phyloP scores from a whole-genome alignment of 345 rosid genomes.

The Hibiscus mutabilis region DNA sequence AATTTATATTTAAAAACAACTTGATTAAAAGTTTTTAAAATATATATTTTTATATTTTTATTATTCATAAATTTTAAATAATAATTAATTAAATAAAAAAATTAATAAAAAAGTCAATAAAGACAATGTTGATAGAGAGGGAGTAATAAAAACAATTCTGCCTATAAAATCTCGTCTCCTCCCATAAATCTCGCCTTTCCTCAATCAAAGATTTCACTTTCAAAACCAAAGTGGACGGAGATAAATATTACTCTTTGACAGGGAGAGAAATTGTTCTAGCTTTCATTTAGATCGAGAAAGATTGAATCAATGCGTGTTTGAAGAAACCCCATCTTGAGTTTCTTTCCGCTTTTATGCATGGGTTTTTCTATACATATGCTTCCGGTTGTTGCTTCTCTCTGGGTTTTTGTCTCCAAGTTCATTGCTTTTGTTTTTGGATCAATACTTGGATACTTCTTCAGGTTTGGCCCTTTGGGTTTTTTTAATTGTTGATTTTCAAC shows the following conservation, averaged over 20 bases:
- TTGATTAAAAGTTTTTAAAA: too few species aligned
- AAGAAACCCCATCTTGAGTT: conserved; percentile 29
- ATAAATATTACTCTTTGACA: neutral
- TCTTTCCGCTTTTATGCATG: conserved; percentile 18
- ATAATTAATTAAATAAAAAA: too few species aligned
- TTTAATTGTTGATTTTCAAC: neutral
- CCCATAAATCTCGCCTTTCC: conserved; percentile 13
- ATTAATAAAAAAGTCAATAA: too few species aligned
- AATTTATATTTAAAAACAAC: too few species aligned
- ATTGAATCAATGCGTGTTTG: conserved; percentile 7
- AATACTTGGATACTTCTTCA: conserved; percentile 23
- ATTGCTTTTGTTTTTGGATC: conserved; percentile 29
- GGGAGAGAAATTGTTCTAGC: neutral
- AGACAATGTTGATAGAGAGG: too few species aligned
- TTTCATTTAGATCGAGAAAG: conserved; percentile 1
- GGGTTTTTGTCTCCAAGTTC: conserved; percentile 47
- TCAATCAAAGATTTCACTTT: conserved; percentile 23
- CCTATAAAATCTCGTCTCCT: neutral
- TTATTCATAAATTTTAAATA: too few species aligned
- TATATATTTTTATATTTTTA: too few species aligned
- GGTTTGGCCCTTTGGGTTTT: conserved; percentile 28
- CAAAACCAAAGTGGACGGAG: conserved; percentile 27
- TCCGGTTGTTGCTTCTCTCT: conserved; percentile 27
- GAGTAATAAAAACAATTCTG: too few species aligned
- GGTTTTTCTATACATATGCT: conserved; percentile 33